These are phyloP conservation scores for Colletotrichum cordylinicola DNA, from an alignment of 2,329 filamentous ascomycete species.

Conservation along the genomic window DNA sequence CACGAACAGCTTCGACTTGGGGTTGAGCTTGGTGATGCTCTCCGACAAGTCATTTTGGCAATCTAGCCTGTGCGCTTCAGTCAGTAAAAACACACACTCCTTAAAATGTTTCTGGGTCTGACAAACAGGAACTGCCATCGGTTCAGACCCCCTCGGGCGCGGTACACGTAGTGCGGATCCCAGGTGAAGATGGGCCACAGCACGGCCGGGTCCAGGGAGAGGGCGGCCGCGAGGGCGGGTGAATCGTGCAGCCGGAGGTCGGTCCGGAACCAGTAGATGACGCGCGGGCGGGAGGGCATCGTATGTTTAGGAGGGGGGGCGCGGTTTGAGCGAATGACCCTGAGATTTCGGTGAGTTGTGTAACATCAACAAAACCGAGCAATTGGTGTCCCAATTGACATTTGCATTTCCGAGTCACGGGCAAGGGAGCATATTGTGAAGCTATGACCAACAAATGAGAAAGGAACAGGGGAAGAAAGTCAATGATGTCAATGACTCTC, in stretches of 20 bases:
- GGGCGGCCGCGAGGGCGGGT: conserved; percentile 73
- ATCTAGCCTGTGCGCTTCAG: conserved; percentile 58
- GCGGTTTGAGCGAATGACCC: background rate
- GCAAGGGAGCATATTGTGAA: background rate
- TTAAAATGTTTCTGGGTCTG: too few species aligned
- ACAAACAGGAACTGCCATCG: conserved; percentile 74
- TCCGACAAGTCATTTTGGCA: conserved; percentile 74
- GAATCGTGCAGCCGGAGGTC: conserved; percentile 81
- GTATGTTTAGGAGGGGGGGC: background rate
- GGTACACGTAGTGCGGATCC: conserved; percentile 83
- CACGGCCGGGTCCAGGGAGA: conserved; percentile 71
- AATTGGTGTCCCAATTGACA: background rate
- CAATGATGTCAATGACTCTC: conserved; percentile 29
- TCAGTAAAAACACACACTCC: background rate
- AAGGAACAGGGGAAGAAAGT: conserved; percentile 39
- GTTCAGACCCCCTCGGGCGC: conserved; percentile 72
- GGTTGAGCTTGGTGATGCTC: conserved; percentile 72
- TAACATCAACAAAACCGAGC: background rate
- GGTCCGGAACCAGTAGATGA: conserved; percentile 82
- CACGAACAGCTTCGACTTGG: conserved; percentile 73
- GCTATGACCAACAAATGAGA: background rate
- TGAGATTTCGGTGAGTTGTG: background rate
- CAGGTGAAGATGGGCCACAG: conserved; percentile 82
- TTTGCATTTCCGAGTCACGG: background rate
- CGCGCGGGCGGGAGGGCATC: conserved; percentile 32